Percentiles rank a stretch among this genome's conserved stretches.
Conservation (phyloP, 495 filamentous ascomycete genomes). For the Penicillium paxilli region DNA sequence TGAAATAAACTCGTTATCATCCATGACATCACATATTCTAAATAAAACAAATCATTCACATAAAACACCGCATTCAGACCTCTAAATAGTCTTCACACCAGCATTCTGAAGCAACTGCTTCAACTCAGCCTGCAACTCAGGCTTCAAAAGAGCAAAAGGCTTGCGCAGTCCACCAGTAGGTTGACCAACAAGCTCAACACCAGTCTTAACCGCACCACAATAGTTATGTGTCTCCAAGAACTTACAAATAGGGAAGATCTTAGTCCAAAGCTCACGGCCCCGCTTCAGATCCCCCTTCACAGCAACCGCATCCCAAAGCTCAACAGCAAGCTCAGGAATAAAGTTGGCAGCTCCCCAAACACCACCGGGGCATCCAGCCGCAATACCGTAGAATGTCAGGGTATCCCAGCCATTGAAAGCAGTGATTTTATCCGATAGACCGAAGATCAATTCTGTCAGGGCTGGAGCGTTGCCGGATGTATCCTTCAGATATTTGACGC, state of each 20-base stretch:
- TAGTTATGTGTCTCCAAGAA: constrained; percentile 38
- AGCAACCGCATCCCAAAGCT: constrained; percentile 34
- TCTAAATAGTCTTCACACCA: constrained; percentile 32
- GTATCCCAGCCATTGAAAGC: constrained; percentile 41
- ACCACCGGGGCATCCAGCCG: constrained; percentile 27
- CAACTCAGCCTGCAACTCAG: constrained; percentile 26
- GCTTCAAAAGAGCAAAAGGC: constrained; percentile 30
- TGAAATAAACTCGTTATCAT: constrained; percentile 1
- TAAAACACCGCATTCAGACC: neutral
- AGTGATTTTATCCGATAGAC: constrained; percentile 29
- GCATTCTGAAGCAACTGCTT: constrained; percentile 29
- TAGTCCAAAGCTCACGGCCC: constrained; percentile 34
- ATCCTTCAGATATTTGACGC: constrained; percentile 40
- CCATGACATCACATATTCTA: neutral
- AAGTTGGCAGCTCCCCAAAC: constrained; percentile 41
- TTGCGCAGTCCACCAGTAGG: constrained; percentile 34
- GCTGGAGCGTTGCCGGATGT: constrained; percentile 39
- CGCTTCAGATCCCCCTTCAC: constrained; percentile 29
- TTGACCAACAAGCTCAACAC: constrained; percentile 33
- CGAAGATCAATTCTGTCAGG: constrained; percentile 33
- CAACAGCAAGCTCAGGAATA: constrained; percentile 36
- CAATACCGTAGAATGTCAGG: constrained; percentile 38
- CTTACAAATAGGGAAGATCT: constrained; percentile 37
- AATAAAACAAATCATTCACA: constrained; percentile 1
- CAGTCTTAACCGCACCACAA: constrained; percentile 34